phyloP scores from a whole-genome alignment of 257 asterid genomes.

The Ballota nigra region DNA sequence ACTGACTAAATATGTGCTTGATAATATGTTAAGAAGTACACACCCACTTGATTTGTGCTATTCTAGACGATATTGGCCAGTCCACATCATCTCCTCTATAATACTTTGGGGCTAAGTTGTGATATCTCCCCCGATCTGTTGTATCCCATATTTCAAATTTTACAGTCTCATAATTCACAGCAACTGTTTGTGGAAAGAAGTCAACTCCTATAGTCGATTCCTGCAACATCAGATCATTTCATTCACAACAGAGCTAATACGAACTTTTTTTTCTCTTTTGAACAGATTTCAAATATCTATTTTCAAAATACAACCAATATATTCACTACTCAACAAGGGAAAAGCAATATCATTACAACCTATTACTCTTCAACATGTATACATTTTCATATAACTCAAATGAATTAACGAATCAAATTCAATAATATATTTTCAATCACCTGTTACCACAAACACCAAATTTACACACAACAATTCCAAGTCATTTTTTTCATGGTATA shows the following conservation, averaged over 20 bases:
- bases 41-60: constrained; percentile 65
- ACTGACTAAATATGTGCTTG: neutral
- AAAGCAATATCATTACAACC: too few relatives aligned
- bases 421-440: too few relatives aligned
- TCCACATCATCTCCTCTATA: constrained; percentile 94
- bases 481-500: too few relatives aligned
- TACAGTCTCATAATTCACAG: constrained; percentile 76
- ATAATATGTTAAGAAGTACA: neutral
- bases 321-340: too few relatives aligned
- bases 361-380: too few relatives aligned
- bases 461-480: too few relatives aligned
- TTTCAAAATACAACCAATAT: too few relatives aligned
- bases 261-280: too few relatives aligned
- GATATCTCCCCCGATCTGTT: constrained; percentile 92
- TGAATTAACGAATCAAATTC: too few relatives aligned
- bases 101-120: constrained; percentile 90
- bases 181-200: constrained; percentile 80
- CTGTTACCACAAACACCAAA: too few relatives aligned
- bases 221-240: constrained; percentile 35
- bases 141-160: constrained; percentile 94
- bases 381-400: too few relatives aligned
- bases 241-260: constrained; percentile 12
- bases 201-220: constrained; percentile 94
- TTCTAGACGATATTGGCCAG: constrained; percentile 83
- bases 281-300: too few relatives aligned